Conservation (phyloP, 805 yeast species). For the Spathaspora boniae region DNA sequence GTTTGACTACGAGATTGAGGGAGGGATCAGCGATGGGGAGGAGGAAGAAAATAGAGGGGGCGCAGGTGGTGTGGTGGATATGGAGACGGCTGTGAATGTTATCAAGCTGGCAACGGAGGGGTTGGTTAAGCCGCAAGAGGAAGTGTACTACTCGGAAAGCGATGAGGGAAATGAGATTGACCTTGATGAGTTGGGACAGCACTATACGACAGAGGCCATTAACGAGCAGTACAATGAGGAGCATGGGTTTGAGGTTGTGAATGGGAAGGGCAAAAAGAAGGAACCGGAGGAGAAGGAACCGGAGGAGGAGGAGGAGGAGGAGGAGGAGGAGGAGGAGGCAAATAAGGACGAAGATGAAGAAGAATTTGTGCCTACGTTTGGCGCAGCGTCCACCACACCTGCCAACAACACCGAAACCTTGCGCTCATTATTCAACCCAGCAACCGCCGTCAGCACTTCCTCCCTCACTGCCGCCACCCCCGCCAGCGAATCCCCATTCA, state of each 20-base stretch:
- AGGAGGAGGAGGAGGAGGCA: conserved; percentile 6
- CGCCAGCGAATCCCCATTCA: no score
- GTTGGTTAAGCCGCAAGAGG: conserved; percentile 23
- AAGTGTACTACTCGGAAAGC: conserved; percentile 33
- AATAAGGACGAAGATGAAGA: conserved; percentile 9
- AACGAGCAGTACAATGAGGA: conserved; percentile 23
- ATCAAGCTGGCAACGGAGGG: conserved; percentile 21
- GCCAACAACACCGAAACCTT: conserved; percentile 25
- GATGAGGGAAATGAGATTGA: conserved; percentile 42
- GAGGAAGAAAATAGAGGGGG: no score
- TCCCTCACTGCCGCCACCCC: conserved; percentile 41
- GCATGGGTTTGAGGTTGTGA: conserved; percentile 15
- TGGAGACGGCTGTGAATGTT: conserved; percentile 13
- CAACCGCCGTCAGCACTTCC: not conserved
- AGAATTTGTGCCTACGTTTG: conserved; percentile 55
- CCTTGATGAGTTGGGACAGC: conserved; percentile 22
- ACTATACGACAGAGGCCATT: conserved; percentile 27
- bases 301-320: conserved; percentile 5
- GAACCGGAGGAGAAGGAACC: conserved; percentile 2
- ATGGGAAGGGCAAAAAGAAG: not conserved
- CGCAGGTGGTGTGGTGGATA: conserved; percentile 18
- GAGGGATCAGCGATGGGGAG: conserved; percentile 19
- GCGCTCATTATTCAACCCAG: conserved; percentile 13
- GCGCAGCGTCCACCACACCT: conserved; percentile 18
- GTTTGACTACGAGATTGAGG: conserved; percentile 34